Evolutionary conservation across 192 early-diverging fungal genomes (phyloP).

Genomic region (Coemansia asiatica): DNA sequence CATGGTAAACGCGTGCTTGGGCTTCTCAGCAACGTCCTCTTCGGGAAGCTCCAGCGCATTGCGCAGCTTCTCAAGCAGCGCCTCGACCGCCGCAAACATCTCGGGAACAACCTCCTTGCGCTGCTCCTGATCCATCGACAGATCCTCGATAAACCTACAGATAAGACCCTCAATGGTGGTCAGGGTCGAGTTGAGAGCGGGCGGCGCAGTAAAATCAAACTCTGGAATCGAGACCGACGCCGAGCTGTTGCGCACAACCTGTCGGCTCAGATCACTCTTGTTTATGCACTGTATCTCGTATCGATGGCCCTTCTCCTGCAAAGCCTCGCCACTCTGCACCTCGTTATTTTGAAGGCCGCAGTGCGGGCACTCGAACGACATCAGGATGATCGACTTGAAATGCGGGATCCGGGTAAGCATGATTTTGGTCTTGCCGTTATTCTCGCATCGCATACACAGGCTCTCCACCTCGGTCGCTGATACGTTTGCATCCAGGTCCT

Average conservation of each 20-base stretch:
- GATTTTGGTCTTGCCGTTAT: conserved; percentile 84
- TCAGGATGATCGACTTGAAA: conserved; percentile 83
- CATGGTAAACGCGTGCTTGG: conserved; percentile 64
- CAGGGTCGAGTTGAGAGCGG: conserved; percentile 73
- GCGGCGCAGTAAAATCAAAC: conserved; percentile 87
- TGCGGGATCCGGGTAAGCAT: conserved; percentile 90
- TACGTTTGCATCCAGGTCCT: conserved; percentile 66
- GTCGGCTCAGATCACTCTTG: conserved; percentile 85
- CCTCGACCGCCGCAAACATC: conserved; percentile 74
- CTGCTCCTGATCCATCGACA: conserved; percentile 72
- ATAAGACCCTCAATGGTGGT: conserved; percentile 93
- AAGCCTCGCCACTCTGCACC: conserved; percentile 78
- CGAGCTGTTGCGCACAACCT: conserved; percentile 85
- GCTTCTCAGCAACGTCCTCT: conserved; percentile 22
- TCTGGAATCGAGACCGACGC: conserved; percentile 78
- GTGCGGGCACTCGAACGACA: conserved; percentile 86
- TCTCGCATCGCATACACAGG: conserved; percentile 86
- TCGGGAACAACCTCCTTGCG: conserved; percentile 68
- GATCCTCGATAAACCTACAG: conserved; percentile 74
- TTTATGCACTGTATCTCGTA: conserved; percentile 62
- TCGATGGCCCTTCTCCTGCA: conserved; percentile 79
- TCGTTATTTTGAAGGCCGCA: conserved; percentile 89
- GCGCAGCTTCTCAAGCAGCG: conserved; percentile 64
- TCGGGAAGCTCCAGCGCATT: conserved; percentile 55
- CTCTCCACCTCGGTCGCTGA: conserved; percentile 83